Conservation (phyloP, 2,329 filamentous ascomycete genomes). For the Cyanodermella asteris region DNA sequence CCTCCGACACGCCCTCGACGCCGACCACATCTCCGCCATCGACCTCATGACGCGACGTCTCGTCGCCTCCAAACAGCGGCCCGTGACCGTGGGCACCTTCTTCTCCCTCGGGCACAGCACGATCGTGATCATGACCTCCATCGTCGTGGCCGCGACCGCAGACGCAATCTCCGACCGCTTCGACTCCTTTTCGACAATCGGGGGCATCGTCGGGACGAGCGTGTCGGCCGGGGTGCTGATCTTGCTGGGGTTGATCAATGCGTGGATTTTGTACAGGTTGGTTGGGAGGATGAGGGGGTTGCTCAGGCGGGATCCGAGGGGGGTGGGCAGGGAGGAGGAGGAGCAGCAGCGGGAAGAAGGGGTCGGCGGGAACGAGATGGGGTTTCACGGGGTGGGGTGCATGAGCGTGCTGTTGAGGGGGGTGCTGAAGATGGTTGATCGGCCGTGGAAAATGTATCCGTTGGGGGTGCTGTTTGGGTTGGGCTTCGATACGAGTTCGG, state of each 20-base stretch:
- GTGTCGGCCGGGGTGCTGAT: constrained; percentile 70
- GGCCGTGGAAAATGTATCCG: constrained; percentile 91
- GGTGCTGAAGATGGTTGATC: constrained; percentile 51
- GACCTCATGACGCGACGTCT: constrained; percentile 85
- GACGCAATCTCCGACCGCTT: constrained; percentile 66
- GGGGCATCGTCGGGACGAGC: constrained; percentile 73
- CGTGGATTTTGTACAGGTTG: constrained; percentile 64
- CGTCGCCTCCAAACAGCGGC: constrained; percentile 62
- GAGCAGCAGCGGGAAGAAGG: no score
- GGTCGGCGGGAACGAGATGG: constrained; percentile 36
- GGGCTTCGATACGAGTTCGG: constrained; percentile 87
- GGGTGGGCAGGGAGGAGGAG: no score
- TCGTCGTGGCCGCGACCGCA: constrained; percentile 78
- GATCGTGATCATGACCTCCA: constrained; percentile 73
- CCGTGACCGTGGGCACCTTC: constrained; percentile 82
- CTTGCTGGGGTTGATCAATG: constrained; percentile 61
- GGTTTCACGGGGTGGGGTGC: constrained; percentile 57
- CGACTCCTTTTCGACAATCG: constrained; percentile 55
- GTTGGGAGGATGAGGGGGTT: constrained; percentile 44
- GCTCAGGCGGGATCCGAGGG: constrained; percentile 26
- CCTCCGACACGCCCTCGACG: constrained; percentile 83
- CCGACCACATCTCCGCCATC: constrained; percentile 84
- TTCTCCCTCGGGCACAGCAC: constrained; percentile 90
- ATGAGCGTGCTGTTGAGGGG: constrained; percentile 48
- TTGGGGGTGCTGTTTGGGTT: constrained; percentile 74